Evolutionary conservation across 768 basidiomycete species (phyloP).

Genomic region (Collybia sp.): DNA sequence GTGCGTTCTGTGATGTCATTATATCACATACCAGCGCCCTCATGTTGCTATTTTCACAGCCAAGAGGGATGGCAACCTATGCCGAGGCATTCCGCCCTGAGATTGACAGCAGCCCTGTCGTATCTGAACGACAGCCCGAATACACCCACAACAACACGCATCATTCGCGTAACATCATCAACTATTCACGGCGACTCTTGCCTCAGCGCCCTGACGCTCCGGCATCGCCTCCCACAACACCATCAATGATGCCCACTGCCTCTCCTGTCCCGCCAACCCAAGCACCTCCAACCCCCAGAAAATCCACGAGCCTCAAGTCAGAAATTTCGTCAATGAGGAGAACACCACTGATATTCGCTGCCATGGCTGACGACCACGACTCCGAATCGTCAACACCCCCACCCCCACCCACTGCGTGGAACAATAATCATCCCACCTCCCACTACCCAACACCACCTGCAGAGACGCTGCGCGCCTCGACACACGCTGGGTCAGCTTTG

Average conservation of each 20-base stretch:
- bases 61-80: no score
- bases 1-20: no score
- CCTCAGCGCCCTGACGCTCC: neutral
- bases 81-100: no score
- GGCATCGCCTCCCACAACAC: conserved; percentile 2
- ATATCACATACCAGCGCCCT: no score
- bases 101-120: no score
- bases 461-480: neutral
- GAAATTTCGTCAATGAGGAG: conserved; percentile 24
- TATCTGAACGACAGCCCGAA: no score
- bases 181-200: no score
- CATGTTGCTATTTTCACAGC: no score
- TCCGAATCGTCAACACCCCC: neutral
- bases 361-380: conserved; percentile 30
- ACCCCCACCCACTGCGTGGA: neutral
- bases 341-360: conserved; percentile 62
- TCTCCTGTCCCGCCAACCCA: conserved; percentile 4
- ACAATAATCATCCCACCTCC: neutral
- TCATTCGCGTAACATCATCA: no score
- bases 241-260: conserved; percentile 2
- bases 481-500: no score
- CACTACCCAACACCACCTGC: conserved; percentile 2
- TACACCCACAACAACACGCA: no score
- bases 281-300: conserved; percentile 13
- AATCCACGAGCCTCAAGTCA: conserved; percentile 16